Base-by-base conservation (phyloP, 2,329 filamentous ascomycete genomes). In the Clarireedia homoeocarpa region DNA sequence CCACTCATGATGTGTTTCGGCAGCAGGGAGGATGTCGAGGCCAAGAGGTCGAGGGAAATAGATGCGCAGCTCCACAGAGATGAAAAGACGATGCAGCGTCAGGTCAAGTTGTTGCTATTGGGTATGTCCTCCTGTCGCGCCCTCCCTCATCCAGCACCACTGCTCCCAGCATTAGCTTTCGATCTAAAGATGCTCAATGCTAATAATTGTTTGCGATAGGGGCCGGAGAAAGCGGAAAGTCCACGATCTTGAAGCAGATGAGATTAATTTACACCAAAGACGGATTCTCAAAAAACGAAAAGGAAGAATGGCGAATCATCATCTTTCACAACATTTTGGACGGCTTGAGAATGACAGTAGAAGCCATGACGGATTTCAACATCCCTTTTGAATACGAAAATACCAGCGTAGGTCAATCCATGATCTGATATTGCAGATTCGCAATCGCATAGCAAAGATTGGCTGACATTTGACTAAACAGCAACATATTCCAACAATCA, bases 241-340 rank as follows among this genome's bases (percentile, higher is more conserved):
- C 92, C 7, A 97, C 92, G 1, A 91, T 97, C 58, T 82, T 97
- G 63, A 97, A 97, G 77, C 92, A 97, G 78, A 97, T 99, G 94
- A 92, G 92, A 72, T 85, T 99, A 72, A 96, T 99, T 66, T 94
- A 97, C 71, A 85, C 90, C 14, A 85, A 91, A 71, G 65, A 68
- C 53, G 92, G 94, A 51, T 97, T 97, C 75, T 89, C 84, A 68
- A 88, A 89, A 67, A 84, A 83, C 62, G 94, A 97, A 72, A 89
- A 91, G 71, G 84, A 95, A 62, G 90, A 96, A 77, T 95, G 90
- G 81, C 91, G 94, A 65, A 88, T 91, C 15, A 91, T 96, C 67
- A 91, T 97, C 63, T 97, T 96, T 74, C 91, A 86, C 73, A 99
- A 99, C 72, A 81, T 97, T 62, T 78, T 96, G 51, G 89, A 95